Evolutionary conservation across 257 asterid species (phyloP), one percentile per base, ranked within the genome.

Genomic region (Leptodermis oblonga): DNA sequence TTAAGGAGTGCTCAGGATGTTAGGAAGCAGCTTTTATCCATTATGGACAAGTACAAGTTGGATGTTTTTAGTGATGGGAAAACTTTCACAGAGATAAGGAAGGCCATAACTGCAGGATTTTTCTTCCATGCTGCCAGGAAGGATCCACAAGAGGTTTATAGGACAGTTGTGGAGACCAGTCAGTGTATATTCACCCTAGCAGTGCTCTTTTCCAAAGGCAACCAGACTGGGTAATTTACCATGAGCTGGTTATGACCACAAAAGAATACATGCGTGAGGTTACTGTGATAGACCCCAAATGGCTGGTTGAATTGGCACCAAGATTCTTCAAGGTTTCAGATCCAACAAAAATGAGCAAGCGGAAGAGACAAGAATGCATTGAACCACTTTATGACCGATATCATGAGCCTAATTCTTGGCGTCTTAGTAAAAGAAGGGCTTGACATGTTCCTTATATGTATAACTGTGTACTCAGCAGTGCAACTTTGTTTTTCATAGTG

Each of bases 181-280:
- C 96, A 0, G 99, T 93, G 41, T 90, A 93, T 76, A 90, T 93
- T 55, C 99, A 90, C 66, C 99, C 99, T 13, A 90, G 97, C 88
- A 90, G 97, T 65, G 96, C 97, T 36, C 80, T 93, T 60, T 88
- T 88, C 76, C 99, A 88, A 71, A 82, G 96, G 80, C 96, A 90
- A 70, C 99, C 97, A 4, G 97, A 88, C 70, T 93, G 97, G 99
- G 97, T 93, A 67, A 89, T 90, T 41, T 88, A 93, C 80, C 97
- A 93, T 37, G 99, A 93, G 72, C 71, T 93, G 58, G 99, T 88
- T 55, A 88, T 93, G 97, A 93, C 97, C 12, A 93, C 96, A 20
- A 93, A 93, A 80, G 97, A 93, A 73, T 93, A 93, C 70, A 90
- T 90, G 99, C 96, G 96, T 8, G 97, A 93, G 83, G 97, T 90